Percentiles rank a stretch among this genome's conserved stretches.
Evolutionary conservation across 1,284 basidiomycete genomes (phyloP).

Genomic region (Malassezia cuniculi): DNA sequence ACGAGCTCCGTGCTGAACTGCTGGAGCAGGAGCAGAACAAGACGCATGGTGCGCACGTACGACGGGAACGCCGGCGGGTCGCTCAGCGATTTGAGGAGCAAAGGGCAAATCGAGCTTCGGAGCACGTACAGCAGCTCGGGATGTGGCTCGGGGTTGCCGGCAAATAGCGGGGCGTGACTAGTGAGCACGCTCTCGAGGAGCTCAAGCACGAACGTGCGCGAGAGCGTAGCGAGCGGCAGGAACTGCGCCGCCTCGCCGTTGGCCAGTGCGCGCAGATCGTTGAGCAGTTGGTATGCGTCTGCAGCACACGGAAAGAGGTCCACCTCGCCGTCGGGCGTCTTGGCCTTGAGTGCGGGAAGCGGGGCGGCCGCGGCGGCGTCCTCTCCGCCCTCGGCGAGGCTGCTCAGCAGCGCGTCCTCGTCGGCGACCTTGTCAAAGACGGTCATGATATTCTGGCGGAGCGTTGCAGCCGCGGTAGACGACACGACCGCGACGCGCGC

Average conservation of each 20-base stretch:
- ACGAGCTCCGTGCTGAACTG: constrained; percentile 65
- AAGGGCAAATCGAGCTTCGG: constrained; percentile 73
- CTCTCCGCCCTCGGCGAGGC: constrained; percentile 32
- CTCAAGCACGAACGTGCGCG: constrained; percentile 87
- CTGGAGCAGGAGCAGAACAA: constrained; percentile 82
- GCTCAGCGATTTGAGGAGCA: constrained; percentile 60
- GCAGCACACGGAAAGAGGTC: constrained; percentile 62
- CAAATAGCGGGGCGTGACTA: constrained; percentile 76
- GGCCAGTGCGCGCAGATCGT: constrained; percentile 39
- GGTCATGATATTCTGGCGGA: constrained; percentile 93
- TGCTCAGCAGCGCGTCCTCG: constrained; percentile 52
- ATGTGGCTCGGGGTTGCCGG: constrained; percentile 47
- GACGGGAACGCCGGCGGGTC: constrained; percentile 74
- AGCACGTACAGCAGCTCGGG: constrained; percentile 70
- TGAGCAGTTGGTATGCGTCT: constrained; percentile 63
- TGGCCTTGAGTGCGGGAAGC: constrained; percentile 30
- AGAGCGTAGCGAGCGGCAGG: constrained; percentile 67
- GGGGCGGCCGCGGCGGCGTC: constrained; percentile 36
- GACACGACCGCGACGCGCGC: constrained; percentile 89
- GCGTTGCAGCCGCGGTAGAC: constrained; percentile 87
- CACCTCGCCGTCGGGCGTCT: constrained; percentile 28
- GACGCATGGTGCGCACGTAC: constrained; percentile 74
- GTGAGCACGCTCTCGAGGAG: constrained; percentile 91
- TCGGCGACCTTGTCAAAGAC: constrained; percentile 85
- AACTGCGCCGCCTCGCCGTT: constrained; percentile 60